Base-by-base conservation (phyloP, 78 protist genomes). In the Polysphondylium violaceum region DNA sequence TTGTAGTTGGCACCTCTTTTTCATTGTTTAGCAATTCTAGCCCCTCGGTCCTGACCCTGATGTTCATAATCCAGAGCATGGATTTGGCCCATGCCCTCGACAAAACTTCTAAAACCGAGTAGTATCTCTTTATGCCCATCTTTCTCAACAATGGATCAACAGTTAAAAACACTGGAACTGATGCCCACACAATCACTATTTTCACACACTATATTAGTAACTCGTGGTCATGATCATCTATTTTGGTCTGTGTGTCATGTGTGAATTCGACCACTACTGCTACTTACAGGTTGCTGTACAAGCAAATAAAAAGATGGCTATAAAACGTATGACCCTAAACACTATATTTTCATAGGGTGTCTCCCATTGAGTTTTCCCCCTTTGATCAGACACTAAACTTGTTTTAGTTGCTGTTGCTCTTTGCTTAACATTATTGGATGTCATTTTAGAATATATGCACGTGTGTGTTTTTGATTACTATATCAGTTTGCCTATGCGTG, bases 71-170 rank as follows among this genome's bases (percentile, higher is more conserved):
- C 77, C 77, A 83, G 12, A 67, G 31, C 11, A 83, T 44, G 21
- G 38, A 67, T 9, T 29, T n/a, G 25, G 79, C 77, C 91, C 91
- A 83, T 1, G 23, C 12, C 44, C 91, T 51, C 1, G 78, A 68
- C 44, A 59, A 33, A 0, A 69, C 2, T 7, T 83, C 91, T 12
- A 83, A 44, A 23, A 63, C 72, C 19, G 19, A 63, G 33, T 78
- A 56, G 19, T 25, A 31, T 40, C 14, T 27, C 3, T 47, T 55
- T 9, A 67, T 40, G 17, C 19, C 58, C 50, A 47, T 25, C 11
- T 65, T 44, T 36, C 33, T 63, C 7, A 33, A 60, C 27, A 60
- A 31, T 60, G 73, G 74, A 1, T 44, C 67, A 0, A 65, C 12
- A 3, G 68, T 25, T 67, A 55, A 35, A 40, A 23, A 3, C 53